phyloP scores from a whole-genome alignment of 2,329 filamentous ascomycete species.

The Fusarium tjaetaba region DNA sequence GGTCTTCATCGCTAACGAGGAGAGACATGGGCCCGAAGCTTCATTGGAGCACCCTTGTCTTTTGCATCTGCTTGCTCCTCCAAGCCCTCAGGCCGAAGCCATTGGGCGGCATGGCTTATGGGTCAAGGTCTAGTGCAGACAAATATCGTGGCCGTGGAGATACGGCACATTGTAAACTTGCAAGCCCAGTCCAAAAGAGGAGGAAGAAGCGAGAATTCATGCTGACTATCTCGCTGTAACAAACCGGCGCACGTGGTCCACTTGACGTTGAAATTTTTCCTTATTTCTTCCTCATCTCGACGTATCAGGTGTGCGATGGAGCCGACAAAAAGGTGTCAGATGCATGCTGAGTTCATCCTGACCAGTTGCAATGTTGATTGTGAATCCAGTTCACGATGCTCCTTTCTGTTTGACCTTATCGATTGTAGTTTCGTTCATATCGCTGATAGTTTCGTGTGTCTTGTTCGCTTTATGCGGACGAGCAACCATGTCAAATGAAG shows the following conservation, averaged over 20 bases:
- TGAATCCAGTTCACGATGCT: not conserved
- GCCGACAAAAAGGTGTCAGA: constrained; percentile 12
- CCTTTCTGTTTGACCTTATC: constrained; percentile 1
- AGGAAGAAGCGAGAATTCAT: constrained; percentile 9
- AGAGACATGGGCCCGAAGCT: constrained; percentile 21
- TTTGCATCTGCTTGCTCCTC: constrained; percentile 24
- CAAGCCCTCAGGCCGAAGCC: constrained; percentile 30
- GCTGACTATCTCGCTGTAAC: constrained; percentile 21
- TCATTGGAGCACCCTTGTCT: constrained; percentile 20
- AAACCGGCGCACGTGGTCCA: constrained; percentile 26
- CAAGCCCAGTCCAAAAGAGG: constrained; percentile 10
- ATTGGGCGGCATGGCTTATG: constrained; percentile 31
- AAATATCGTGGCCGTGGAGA: constrained; percentile 30
- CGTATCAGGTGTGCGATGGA: constrained; percentile 18
- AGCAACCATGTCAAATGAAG: constrained; percentile 14
- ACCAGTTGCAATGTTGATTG: constrained; percentile 14
- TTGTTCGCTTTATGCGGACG: constrained; percentile 19
- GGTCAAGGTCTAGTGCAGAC: constrained; percentile 34
- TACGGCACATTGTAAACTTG: constrained; percentile 17
- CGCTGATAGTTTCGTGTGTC: constrained; percentile 8
- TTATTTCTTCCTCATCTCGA: not conserved
- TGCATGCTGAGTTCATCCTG: constrained; percentile 19
- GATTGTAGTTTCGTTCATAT: constrained; percentile 6
- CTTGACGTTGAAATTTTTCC: not conserved
- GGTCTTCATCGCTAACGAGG: constrained; percentile 26